Conservation (phyloP, 2,329 filamentous ascomycete genomes). For the Aspergillus phoenicis region DNA sequence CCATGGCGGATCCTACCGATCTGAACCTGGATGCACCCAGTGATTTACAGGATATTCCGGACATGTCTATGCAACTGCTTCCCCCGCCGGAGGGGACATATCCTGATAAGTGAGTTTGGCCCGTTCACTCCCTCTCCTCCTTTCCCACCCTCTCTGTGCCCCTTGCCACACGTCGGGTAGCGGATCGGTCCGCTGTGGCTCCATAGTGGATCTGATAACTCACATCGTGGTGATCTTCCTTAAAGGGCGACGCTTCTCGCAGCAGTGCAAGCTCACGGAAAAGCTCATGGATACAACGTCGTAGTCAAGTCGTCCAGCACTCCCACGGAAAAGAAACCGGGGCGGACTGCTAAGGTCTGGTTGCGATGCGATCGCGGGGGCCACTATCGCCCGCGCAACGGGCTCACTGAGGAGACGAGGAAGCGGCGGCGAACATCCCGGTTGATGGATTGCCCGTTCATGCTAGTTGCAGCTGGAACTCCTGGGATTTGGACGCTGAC, state of each 20-base stretch:
- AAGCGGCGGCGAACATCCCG: constrained; percentile 48
- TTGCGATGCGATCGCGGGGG: constrained; percentile 49
- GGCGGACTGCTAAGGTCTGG: constrained; percentile 49
- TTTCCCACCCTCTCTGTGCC: background rate
- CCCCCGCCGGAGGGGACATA: constrained; percentile 48
- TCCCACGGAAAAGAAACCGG: constrained; percentile 49
- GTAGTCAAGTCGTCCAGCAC: constrained; percentile 51
- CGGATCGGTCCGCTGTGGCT: constrained; percentile 8
- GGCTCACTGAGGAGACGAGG: constrained; percentile 48
- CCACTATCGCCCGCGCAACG: constrained; percentile 48
- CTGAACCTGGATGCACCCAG: constrained; percentile 49
- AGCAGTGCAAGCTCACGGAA: constrained; percentile 46
- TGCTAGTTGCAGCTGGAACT: constrained; percentile 47
- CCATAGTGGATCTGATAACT: constrained; percentile 7
- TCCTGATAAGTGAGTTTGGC: constrained; percentile 42
- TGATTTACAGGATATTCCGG: constrained; percentile 50
- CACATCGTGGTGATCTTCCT: constrained; percentile 9
- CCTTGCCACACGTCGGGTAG: background rate
- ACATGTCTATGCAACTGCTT: constrained; percentile 45
- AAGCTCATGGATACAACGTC: constrained; percentile 48
- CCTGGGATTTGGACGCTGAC: constrained; percentile 49
- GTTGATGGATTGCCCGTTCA: constrained; percentile 49
- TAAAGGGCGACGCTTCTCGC: constrained; percentile 40
- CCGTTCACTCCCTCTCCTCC: background rate
- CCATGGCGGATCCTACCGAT: constrained; percentile 47